Conservation (phyloP, 1,139 yeast genomes). For the Suhomyces coccinellae region DNA sequence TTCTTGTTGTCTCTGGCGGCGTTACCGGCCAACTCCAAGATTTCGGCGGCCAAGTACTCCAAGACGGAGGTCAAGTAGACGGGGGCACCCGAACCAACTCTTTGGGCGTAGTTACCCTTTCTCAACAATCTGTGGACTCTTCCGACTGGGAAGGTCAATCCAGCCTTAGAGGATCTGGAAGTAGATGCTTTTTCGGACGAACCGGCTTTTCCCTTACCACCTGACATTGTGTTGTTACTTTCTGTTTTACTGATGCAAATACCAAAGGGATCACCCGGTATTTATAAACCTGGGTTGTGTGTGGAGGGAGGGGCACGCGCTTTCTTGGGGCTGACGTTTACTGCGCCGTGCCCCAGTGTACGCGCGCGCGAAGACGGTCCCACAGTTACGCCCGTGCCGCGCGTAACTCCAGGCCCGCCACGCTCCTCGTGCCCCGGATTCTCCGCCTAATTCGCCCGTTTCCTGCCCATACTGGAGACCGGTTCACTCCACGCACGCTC, state of each 20-base stretch:
- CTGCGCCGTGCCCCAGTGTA: slow-evolving; percentile 7
- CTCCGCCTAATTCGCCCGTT: not conserved
- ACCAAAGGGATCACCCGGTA: slow-evolving; percentile 6
- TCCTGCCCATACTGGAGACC: too few species aligned
- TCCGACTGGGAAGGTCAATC: slow-evolving; percentile 57
- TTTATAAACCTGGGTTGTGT: slow-evolving; percentile 6
- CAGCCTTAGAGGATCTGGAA: slow-evolving; percentile 55
- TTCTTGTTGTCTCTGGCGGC: slow-evolving; percentile 60
- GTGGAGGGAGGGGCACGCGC: not conserved
- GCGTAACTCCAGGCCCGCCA: slow-evolving; percentile 10
- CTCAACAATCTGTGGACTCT: slow-evolving; percentile 57
- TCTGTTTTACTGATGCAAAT: slow-evolving; percentile 10
- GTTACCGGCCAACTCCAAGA: slow-evolving; percentile 57
- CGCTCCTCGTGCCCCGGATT: not conserved
- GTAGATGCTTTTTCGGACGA: slow-evolving; percentile 54
- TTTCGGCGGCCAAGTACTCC: slow-evolving; percentile 56
- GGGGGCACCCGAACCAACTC: slow-evolving; percentile 59
- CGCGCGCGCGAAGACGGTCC: slow-evolving; percentile 10
- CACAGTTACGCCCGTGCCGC: slow-evolving; percentile 4
- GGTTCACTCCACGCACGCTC: slow-evolving; percentile 4
- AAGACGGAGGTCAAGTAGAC: slow-evolving; percentile 54
- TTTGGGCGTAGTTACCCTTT: slow-evolving; percentile 57
- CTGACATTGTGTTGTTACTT: slow-evolving; percentile 38
- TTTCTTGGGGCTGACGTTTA: slow-evolving; percentile 4
- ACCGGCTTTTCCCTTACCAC: slow-evolving; percentile 57